Percentiles rank a stretch among this genome's conserved stretches.
phyloP scores from a whole-genome alignment of 192 early-diverging fungal genomes.

The Mortierella alpina region DNA sequence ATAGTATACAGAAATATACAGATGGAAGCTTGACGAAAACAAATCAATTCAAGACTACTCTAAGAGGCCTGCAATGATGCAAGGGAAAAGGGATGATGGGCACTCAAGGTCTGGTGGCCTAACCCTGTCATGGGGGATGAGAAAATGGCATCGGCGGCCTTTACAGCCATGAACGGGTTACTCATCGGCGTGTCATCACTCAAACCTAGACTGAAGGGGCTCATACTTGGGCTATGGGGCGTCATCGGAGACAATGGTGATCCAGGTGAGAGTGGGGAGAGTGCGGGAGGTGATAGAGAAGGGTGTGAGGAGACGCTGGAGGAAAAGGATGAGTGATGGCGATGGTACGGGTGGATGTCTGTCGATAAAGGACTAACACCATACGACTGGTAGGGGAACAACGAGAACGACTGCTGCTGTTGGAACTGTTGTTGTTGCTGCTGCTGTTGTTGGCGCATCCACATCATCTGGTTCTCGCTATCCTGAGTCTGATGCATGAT shows the following conservation, averaged over 20 bases:
- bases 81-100: too few relatives aligned
- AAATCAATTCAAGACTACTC: too few relatives aligned
- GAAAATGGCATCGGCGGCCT: background rate
- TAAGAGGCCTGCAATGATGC: too few relatives aligned
- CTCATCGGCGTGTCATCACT: background rate
- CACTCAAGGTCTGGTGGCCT: too few relatives aligned
- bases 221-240: constrained; percentile 16
- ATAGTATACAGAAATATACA: too few relatives aligned
- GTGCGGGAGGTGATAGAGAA: constrained; percentile 1
- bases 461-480: constrained; percentile 28
- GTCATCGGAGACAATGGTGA: constrained; percentile 28
- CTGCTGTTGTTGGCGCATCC: constrained; percentile 32
- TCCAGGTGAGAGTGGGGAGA: constrained; percentile 27
- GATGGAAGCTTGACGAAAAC: too few relatives aligned
- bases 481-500: constrained; percentile 39
- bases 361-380: background rate
- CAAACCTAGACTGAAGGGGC: constrained; percentile 7
- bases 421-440: constrained; percentile 19
- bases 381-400: constrained; percentile 26
- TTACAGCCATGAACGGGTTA: constrained; percentile 21
- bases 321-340: constrained; percentile 22
- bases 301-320: constrained; percentile 17
- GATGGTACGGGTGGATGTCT: constrained; percentile 15
- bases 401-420: background rate
- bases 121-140: too few relatives aligned